Percentiles rank a stretch among this genome's conserved stretches.
Evolutionary conservation across 192 early-diverging fungal species (phyloP).

Genomic region (Coemansia sp.): DNA sequence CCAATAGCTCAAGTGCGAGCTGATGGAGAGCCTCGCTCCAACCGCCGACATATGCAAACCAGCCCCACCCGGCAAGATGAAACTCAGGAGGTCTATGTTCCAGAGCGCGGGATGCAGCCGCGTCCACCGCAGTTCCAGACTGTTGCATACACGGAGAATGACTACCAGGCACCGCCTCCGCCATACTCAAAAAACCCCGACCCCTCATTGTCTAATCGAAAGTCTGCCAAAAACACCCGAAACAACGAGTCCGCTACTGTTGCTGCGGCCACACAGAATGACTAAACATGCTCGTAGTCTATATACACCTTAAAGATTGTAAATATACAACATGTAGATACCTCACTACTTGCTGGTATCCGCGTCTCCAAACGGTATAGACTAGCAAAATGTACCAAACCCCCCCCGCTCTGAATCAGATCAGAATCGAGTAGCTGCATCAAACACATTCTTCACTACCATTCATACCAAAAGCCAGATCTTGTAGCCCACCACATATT

Average conservation of each 20-base stretch:
- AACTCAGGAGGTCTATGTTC: constrained; percentile 13
- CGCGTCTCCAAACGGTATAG: too few species aligned
- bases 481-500: constrained; percentile 5
- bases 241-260: not conserved
- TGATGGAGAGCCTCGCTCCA: constrained; percentile 2
- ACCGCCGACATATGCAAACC: constrained; percentile 3
- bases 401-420: too few species aligned
- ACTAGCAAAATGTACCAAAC: too few species aligned
- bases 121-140: constrained; percentile 24
- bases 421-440: not conserved
- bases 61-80: not conserved
- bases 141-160: constrained; percentile 26
- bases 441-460: not conserved
- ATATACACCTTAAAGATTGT: too few species aligned
- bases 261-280: not conserved
- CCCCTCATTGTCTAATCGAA: not conserved
- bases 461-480: not conserved
- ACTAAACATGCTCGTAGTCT: not conserved
- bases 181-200: constrained; percentile 12
- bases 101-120: not conserved
- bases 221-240: not conserved
- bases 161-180: constrained; percentile 46
- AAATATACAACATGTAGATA: too few species aligned
- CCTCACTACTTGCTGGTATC: too few species aligned
- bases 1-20: constrained; percentile 10